Conservation (phyloP, 139 green algal species). For the Mesotaenium endlicherianum region DNA sequence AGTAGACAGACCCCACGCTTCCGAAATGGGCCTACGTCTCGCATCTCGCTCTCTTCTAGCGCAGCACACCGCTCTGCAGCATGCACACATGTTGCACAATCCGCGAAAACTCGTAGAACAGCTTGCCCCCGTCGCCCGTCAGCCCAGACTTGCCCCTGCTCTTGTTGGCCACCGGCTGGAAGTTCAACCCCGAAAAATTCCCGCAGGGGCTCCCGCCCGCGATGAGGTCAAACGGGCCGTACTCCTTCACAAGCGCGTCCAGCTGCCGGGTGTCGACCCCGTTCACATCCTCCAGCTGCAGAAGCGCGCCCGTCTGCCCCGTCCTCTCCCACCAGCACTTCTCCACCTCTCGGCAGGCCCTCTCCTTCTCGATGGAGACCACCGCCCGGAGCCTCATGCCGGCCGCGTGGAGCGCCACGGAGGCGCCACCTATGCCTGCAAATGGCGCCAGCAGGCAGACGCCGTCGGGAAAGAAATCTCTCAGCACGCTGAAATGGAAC, state of each 20-base stretch:
- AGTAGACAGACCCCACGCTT: too few species aligned
- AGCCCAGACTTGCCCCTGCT: background rate
- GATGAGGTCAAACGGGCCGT: slow-evolving; percentile 21
- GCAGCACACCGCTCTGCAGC: too few species aligned
- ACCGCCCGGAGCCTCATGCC: slow-evolving; percentile 14
- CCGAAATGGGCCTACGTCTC: too few species aligned
- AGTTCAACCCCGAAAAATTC: slow-evolving; percentile 27
- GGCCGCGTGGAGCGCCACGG: background rate
- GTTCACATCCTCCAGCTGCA: background rate
- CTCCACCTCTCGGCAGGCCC: background rate
- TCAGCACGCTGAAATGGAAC: slow-evolving; percentile 10
- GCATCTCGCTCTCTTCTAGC: too few species aligned
- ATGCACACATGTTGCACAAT: too few species aligned
- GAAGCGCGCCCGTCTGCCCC: background rate
- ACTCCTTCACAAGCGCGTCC: background rate
- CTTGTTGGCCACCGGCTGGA: slow-evolving; percentile 5
- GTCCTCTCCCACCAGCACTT: background rate
- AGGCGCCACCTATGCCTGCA: slow-evolving; percentile 5
- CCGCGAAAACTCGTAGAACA: slow-evolving; percentile 11
- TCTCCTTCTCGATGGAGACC: slow-evolving; percentile 15
- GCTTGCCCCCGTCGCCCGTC: background rate
- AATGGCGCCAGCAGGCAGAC: slow-evolving; percentile 35
- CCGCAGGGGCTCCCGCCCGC: slow-evolving; percentile 20
- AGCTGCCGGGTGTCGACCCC: background rate
- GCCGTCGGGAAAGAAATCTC: background rate